Base-by-base conservation (phyloP, 306 rosid species). In the Fragaria vesca region DNA sequence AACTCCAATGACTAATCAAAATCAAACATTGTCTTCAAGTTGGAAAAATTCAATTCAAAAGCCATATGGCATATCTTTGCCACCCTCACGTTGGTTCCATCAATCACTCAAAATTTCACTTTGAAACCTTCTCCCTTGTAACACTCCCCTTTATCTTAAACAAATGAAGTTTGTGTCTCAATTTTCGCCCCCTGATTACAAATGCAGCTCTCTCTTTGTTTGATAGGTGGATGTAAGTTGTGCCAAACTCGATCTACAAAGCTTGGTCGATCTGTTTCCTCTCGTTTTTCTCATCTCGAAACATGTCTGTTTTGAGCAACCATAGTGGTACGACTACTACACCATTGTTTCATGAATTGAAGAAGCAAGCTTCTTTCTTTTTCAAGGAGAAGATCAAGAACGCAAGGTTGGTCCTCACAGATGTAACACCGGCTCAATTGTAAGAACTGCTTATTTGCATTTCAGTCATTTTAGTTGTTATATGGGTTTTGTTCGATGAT, bases 341-440 rank as follows among this genome's bases (percentile, higher is more conserved):
- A 0, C 90, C 98, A 73, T 87, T 73, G 57, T 90, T 95, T 79
- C 80, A 66, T 82, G 99, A 93, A 20, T 87, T 93, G 84, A 93
- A 87, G 80, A 95, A 85, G 60, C 99, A 95, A 73, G 99, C 99
- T 69, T 95, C 99, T 69, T 95, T 89, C 88, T 95, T 87, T 82
- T 74, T 95, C 79, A 95, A 90, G 87, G 97, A 91, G 87, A 95
- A 95, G 80, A 75, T 95, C 87, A 95, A 91, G 88, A 91, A 88
- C 73, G 97, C 97, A 32, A 89, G 99, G 87, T 81, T 95, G 72
- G 99, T 93, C 67, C 94, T 95, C 72, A 95, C 99, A 12, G 97
- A 95, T 89, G 97, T 93, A 74, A 95, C 99, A 52, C 90, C 97
- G 16, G 91, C 96, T 43, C 81, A 95, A 75, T 72, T 95, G 98